Evolutionary conservation across 164 flowering plant genomes (phyloP), one percentile per base, ranked within the genome.

Genomic region (Chimonanthus salicifolius): DNA sequence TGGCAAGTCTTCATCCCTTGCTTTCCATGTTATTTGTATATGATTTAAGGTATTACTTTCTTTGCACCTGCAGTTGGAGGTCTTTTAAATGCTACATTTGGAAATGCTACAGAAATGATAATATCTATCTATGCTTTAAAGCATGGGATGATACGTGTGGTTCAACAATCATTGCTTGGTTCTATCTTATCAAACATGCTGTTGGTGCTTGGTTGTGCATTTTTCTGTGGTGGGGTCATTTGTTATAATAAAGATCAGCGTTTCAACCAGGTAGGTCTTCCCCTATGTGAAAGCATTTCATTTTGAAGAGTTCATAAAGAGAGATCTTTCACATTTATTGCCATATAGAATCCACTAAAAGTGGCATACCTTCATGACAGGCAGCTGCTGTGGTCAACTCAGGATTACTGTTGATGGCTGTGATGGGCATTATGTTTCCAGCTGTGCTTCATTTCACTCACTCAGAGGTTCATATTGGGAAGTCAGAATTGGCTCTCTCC

Each of bases 31-130:
- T 33, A 33, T 33, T 33, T 33, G 33, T 33, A 33, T 33, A 33
- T 33, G 33, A 33, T 33, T 33, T 33, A 33, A 33, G 33, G 33
- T 33, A 33, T 33, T 33, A 1, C 33, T 33, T 33, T 33, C 33
- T 33, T 77, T 62, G 64, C 67, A 50, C 62, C 10, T 82, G 82
- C 84, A 88, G 94, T 87, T 77, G 94, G 90, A 18, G 94, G 94
- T 63, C 88, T 89, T 74, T 74, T 88, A 71, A 89, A 87, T 82
- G 91, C 91, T 64, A 89, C 94, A 68, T 89, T 89, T 81, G 94
- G 94, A 21, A 89, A 89, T 82, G 94, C 90, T 1, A 89, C 94
- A 6, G 92, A 90, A 78, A 88, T 90, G 87, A 90, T 90, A 69
- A 89, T 90, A 58, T 88, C 94, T 20, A 81, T 88, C 2, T 87